Conservation (phyloP, 148 eudicot species). For the Chenopodium album region DNA sequence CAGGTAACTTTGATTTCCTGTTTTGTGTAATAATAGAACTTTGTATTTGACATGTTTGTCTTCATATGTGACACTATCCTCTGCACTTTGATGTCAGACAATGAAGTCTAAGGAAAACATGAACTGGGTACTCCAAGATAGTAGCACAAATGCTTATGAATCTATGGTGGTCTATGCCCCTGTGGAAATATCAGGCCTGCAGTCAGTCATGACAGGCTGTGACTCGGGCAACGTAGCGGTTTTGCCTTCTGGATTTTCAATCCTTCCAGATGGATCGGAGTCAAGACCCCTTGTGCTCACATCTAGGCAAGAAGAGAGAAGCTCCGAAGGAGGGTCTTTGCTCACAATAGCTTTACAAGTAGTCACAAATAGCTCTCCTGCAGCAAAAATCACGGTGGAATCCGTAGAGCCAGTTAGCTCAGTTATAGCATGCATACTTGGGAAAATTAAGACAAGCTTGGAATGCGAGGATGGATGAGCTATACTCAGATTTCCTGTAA, state of each 20-base stretch:
- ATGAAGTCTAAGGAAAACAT: constrained; percentile 53
- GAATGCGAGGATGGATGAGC: constrained; percentile 74
- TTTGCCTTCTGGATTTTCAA: constrained; percentile 84
- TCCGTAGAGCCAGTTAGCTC: constrained; percentile 71
- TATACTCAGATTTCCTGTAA: not conserved
- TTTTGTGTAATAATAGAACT: not conserved
- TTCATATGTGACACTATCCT: not conserved
- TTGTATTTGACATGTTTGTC: not conserved
- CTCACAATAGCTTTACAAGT: constrained; percentile 80
- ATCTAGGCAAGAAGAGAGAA: constrained; percentile 61
- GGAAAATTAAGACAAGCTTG: constrained; percentile 69
- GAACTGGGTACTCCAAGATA: constrained; percentile 84
- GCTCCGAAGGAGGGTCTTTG: constrained; percentile 81
- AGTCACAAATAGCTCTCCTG: constrained; percentile 63
- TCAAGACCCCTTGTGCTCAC: constrained; percentile 78
- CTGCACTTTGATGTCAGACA: constrained; percentile 44
- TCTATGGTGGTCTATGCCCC: constrained; percentile 78
- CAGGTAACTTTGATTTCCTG: constrained; percentile 42
- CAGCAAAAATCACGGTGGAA: constrained; percentile 58
- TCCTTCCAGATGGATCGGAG: constrained; percentile 81
- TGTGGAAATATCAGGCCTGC: constrained; percentile 63
- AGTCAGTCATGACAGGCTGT: constrained; percentile 86
- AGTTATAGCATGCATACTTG: constrained; percentile 61
- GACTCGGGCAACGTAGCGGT: constrained; percentile 72
- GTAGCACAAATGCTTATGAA: constrained; percentile 67